phyloP scores from a whole-genome alignment of 257 asterid genomes.

The Anisodus tanguticus region DNA sequence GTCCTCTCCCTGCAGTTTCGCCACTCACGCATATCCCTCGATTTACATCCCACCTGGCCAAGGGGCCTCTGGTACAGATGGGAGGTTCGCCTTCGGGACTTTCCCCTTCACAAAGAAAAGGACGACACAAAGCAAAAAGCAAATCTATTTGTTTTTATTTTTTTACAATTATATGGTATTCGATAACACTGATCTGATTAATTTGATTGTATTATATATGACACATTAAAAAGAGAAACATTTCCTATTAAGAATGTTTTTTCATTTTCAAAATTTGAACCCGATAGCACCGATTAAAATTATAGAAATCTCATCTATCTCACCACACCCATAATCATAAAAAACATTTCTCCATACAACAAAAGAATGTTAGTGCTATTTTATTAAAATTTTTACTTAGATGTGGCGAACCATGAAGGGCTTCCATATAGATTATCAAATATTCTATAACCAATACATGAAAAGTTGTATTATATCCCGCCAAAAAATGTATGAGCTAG shows the following conservation, averaged over 20 bases:
- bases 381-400: not conserved
- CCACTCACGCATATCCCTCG: no score
- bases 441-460: constrained; percentile 20
- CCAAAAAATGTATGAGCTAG: not conserved
- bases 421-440: constrained; percentile 12
- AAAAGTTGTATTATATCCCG: not conserved
- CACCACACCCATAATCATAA: not conserved
- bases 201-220: not conserved
- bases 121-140: not conserved
- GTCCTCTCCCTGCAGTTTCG: no score
- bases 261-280: not conserved
- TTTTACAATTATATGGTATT: not conserved
- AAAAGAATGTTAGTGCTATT: constrained; percentile 17
- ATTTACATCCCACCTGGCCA: no score
- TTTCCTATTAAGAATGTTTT: not conserved
- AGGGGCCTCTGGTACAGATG: no score
- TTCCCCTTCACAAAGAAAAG: not conserved
- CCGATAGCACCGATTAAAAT: not conserved
- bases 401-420: constrained; percentile 30
- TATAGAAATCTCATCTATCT: not conserved
- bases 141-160: not conserved
- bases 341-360: not conserved
- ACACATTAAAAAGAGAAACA: not conserved
- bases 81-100: no score
- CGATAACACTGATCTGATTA: not conserved